phyloP scores from a whole-genome alignment of 805 yeast species.

The Ogataea zsoltii region DNA sequence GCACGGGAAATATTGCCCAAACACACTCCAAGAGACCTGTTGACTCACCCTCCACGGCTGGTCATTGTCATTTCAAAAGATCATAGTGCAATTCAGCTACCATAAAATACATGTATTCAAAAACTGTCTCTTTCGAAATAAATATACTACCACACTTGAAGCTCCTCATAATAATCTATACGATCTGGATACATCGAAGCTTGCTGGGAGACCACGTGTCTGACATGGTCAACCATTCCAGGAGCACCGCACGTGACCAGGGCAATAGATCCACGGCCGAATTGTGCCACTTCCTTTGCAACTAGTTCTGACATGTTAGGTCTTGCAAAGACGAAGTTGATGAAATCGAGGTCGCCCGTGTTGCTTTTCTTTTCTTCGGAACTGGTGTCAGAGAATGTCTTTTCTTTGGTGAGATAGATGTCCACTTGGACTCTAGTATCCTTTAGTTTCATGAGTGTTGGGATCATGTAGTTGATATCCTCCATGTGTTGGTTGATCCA shows the following conservation, averaged over 20 bases:
- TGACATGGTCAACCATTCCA: constrained; percentile 48
- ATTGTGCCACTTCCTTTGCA: constrained; percentile 31
- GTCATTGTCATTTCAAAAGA: no score
- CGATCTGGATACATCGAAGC: constrained; percentile 44
- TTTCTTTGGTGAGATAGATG: constrained; percentile 36
- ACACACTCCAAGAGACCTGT: no score
- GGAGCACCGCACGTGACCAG: constrained; percentile 50
- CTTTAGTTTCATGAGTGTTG: constrained; percentile 37
- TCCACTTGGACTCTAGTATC: constrained; percentile 30
- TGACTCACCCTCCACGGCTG: no score
- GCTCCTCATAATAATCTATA: constrained; percentile 73
- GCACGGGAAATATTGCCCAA: no score
- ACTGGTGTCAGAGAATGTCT: neutral
- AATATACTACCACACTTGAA: constrained; percentile 79
- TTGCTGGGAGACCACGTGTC: constrained; percentile 46
- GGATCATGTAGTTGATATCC: constrained; percentile 46
- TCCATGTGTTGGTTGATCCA: constrained; percentile 60
- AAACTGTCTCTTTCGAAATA: no score
- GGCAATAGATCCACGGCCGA: constrained; percentile 40
- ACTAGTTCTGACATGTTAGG: constrained; percentile 40
- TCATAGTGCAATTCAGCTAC: no score
- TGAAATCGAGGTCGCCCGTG: constrained; percentile 25
- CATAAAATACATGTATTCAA: no score
- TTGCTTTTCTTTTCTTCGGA: neutral
- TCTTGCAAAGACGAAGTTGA: constrained; percentile 42